phyloP scores from a whole-genome alignment of 2,329 filamentous ascomycete species.

The Phialemoniopsis sp. region DNA sequence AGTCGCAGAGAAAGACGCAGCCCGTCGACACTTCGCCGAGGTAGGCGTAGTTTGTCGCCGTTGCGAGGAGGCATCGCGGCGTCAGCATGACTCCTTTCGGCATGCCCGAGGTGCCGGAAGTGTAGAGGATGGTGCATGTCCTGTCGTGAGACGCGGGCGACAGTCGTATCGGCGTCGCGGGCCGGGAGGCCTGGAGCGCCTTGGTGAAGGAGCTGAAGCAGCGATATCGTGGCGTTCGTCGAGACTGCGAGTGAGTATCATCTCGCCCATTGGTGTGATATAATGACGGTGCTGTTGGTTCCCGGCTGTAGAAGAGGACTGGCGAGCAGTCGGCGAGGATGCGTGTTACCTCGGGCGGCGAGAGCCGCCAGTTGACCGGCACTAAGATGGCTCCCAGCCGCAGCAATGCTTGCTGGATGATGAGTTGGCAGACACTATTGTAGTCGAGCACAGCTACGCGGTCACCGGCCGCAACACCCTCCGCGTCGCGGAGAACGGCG shows the following conservation, averaged over 20 bases:
- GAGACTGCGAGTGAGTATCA: no score
- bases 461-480: slow-evolving; percentile 1
- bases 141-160: background rate
- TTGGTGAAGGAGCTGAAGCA: no score
- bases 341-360: background rate
- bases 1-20: slow-evolving; percentile 5
- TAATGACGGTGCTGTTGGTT: no score
- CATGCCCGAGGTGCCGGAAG: slow-evolving; percentile 3
- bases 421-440: slow-evolving; percentile 5
- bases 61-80: slow-evolving; percentile 1
- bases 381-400: slow-evolving; percentile 5
- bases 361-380: slow-evolving; percentile 7
- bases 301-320: background rate
- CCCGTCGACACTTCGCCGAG: background rate
- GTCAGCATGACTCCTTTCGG: slow-evolving; percentile 6
- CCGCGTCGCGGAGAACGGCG: background rate
- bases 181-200: background rate
- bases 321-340: slow-evolving; percentile 3
- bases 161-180: no score
- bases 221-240: no score
- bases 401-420: slow-evolving; percentile 5
- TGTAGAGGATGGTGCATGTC: slow-evolving; percentile 4
- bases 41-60: slow-evolving; percentile 1
- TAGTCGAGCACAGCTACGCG: slow-evolving; percentile 2
- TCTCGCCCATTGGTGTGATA: no score